A percentile compares a stretch with the other conserved stretches of the same genome.
Conservation (phyloP, 2,329 filamentous ascomycete genomes). For the Westerdykella ornata region DNA sequence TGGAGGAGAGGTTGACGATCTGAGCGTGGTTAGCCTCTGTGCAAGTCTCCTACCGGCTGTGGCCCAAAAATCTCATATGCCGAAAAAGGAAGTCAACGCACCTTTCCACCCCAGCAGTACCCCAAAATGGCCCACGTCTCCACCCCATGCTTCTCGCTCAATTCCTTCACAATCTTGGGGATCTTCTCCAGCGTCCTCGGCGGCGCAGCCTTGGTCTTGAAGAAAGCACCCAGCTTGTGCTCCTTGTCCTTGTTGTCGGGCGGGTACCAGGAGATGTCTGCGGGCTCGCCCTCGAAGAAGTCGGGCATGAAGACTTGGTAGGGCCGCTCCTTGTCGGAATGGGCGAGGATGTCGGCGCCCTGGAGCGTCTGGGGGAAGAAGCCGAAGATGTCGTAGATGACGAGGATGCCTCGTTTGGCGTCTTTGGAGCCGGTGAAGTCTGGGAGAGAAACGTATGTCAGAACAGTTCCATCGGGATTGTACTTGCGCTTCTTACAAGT, state of each 20-base stretch:
- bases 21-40: conserved; percentile 25
- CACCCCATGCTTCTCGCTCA: conserved; percentile 45
- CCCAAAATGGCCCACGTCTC: conserved; percentile 55
- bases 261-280: conserved; percentile 55
- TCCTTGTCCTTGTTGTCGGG: conserved; percentile 55
- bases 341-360: conserved; percentile 57
- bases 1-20: conserved; percentile 51
- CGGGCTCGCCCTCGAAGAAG: conserved; percentile 74
- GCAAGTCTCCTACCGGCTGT: not conserved
- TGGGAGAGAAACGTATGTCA: conserved; percentile 14
- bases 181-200: conserved; percentile 52
- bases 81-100: conserved; percentile 4
- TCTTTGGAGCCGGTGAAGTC: conserved; percentile 52
- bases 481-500: conserved; percentile 43
- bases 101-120: conserved; percentile 54
- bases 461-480: not conserved
- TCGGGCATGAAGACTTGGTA: conserved; percentile 90
- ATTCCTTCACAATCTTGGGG: conserved; percentile 49
- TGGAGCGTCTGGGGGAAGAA: conserved; percentile 58
- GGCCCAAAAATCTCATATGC: not conserved
- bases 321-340: conserved; percentile 58
- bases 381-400: conserved; percentile 58
- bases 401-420: conserved; percentile 52
- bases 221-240: conserved; percentile 54
- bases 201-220: conserved; percentile 51